These are phyloP conservation scores for Tephrocybe sp. DNA, from an alignment of 768 basidiomycete species.

Conservation along the genomic window DNA sequence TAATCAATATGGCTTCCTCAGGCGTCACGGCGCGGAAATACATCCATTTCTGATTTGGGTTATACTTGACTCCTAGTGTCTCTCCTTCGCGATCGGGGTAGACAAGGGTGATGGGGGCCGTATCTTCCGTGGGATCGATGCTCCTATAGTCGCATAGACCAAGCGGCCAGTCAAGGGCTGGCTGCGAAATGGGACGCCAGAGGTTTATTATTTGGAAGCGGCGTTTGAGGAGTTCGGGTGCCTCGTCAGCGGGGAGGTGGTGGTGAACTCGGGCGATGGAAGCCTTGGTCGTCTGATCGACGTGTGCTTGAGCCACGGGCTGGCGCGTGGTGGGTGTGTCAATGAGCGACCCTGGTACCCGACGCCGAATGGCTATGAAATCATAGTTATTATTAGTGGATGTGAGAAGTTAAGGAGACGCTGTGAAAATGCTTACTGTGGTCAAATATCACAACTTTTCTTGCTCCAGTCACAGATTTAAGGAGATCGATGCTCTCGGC, in stretches of 20 bases:
- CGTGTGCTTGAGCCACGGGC: constrained; percentile 36
- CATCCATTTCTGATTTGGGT: constrained; percentile 49
- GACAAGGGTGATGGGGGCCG: constrained; percentile 41
- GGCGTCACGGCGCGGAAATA: constrained; percentile 45
- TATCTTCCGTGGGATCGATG: constrained; percentile 36
- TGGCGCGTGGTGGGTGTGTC: constrained; percentile 29
- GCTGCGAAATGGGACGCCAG: constrained; percentile 54
- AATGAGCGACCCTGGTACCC: constrained; percentile 28
- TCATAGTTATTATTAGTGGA: too few species aligned
- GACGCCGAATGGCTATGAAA: constrained; percentile 39
- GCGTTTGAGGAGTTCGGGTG: constrained; percentile 29
- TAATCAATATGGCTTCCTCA: constrained; percentile 51
- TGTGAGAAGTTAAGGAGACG: too few species aligned
- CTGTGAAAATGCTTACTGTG: constrained; percentile 51
- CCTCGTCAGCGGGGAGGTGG: constrained; percentile 39
- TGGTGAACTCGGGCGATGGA: constrained; percentile 35
- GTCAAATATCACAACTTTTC: constrained; percentile 54
- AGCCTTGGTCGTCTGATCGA: constrained; percentile 38
- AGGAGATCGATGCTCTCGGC: constrained; percentile 57
- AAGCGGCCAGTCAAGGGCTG: constrained; percentile 51
- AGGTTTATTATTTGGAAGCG: constrained; percentile 53
- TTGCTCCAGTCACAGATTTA: constrained; percentile 57
- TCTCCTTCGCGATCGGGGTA: constrained; percentile 54
- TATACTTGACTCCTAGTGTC: constrained; percentile 44
- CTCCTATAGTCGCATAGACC: constrained; percentile 42